Evolutionary conservation across 1,284 basidiomycete genomes (phyloP).

Genomic region (Boletus smithii): DNA sequence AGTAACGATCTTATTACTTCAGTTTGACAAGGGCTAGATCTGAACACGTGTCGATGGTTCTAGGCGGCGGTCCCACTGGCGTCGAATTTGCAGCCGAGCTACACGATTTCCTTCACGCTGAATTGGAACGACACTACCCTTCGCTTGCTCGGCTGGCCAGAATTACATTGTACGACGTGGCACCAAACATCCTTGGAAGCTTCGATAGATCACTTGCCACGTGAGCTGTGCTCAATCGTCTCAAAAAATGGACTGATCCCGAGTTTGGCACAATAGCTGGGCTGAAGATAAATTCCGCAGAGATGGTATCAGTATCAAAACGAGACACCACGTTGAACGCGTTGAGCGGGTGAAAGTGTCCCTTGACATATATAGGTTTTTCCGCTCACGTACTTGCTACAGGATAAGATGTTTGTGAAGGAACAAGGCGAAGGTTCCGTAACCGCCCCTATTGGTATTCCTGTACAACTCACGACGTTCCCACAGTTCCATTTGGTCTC

Average conservation of each 20-base stretch:
- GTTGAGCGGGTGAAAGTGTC: slow-evolving; percentile 56
- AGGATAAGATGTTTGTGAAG: slow-evolving; percentile 58
- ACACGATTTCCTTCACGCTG: slow-evolving; percentile 77
- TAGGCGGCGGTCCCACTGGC: slow-evolving; percentile 73
- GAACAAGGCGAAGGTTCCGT: slow-evolving; percentile 59
- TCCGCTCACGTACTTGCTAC: slow-evolving; percentile 19
- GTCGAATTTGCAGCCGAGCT: slow-evolving; percentile 87
- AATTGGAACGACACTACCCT: slow-evolving; percentile 68
- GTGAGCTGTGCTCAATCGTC: slow-evolving; percentile 36
- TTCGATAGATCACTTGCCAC: slow-evolving; percentile 72
- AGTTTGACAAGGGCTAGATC: not conserved
- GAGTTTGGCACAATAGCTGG: slow-evolving; percentile 43
- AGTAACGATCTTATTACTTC: slow-evolving; percentile 23
- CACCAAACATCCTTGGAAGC: slow-evolving; percentile 73
- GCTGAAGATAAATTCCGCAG: slow-evolving; percentile 72
- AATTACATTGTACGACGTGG: slow-evolving; percentile 81
- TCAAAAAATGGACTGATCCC: slow-evolving; percentile 8
- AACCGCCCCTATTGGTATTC: slow-evolving; percentile 14
- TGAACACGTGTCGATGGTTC: slow-evolving; percentile 2
- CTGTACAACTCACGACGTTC: slow-evolving; percentile 13
- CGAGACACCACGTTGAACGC: slow-evolving; percentile 75
- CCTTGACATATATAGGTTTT: slow-evolving; percentile 7
- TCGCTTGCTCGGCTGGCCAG: slow-evolving; percentile 57
- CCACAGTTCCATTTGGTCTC: slow-evolving; percentile 72
- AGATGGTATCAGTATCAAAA: slow-evolving; percentile 75